Evolutionary conservation across 2,329 filamentous ascomycete species (phyloP), one percentile per base, ranked within the genome.

Genomic region (Epicoccum nigrum): DNA sequence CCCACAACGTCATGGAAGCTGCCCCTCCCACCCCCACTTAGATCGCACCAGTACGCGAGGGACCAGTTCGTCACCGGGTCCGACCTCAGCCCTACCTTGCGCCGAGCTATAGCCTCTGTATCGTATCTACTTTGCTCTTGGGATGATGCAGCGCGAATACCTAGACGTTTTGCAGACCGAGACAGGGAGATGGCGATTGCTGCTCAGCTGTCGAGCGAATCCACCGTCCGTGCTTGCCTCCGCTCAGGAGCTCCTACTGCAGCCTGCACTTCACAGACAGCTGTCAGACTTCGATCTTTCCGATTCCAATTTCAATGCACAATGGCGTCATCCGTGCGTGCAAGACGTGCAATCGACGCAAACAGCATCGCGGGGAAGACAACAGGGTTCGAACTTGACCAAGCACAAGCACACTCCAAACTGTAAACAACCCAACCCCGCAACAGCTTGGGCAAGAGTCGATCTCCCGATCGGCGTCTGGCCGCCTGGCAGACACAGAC

Each of bases 21-120:
- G 60, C 62, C 64, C 64, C 63, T 65, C 65, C 59, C 28, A 45
- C 49, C 62, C 58, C 55, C 48, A 56, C 47, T 56, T 27, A 42
- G 51, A 45, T 37, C 45, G 40, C 56, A 51, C 54, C 34, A 48
- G 30, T 51, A 51, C 20, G 47, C 38, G 33, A 40, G 37, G 23
- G 44, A 30, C 28, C 45, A 42, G 39, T 37, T 59, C 41, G 56
- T 54, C 51, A 63, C 62, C 46, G 38, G 37, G 15, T 16, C 17
- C 8, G 5, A 23, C 40, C 16, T 40, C 47, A 33, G 23, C 25
- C 16, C 23, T 17, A 23, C 23, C 3, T 4, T 25, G 23, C 23
- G 23, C 23, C 9, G 23, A 6, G 28, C 32, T n/a, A n/a, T n/a
- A n/a, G n/a, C n/a, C n/a, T 35, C 47, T 40, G 30, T 28, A 16